These are phyloP conservation scores for Fusarium nygamai DNA, from an alignment of 2,329 filamentous ascomycete species.

Conservation along the genomic window DNA sequence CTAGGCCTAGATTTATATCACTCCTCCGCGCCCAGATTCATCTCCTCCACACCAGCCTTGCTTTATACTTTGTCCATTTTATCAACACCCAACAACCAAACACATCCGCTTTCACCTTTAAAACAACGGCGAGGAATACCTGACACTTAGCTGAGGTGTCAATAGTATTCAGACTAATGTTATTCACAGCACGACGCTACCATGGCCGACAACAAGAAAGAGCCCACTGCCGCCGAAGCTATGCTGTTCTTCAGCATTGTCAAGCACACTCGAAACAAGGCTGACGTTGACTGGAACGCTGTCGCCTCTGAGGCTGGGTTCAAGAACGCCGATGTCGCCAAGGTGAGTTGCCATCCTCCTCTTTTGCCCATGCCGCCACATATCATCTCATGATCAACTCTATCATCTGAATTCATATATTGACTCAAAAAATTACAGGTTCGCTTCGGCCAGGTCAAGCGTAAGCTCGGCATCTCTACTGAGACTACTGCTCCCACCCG, in stretches of 20 bases:
- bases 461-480: slow-evolving; percentile 54
- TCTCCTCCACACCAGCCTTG: neutral
- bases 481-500: slow-evolving; percentile 31
- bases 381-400: neutral
- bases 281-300: slow-evolving; percentile 59
- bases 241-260: slow-evolving; percentile 58
- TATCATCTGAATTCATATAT: neutral
- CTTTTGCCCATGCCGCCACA: neutral
- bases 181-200: neutral
- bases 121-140: neutral
- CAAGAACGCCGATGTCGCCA: slow-evolving; percentile 58
- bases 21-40: neutral
- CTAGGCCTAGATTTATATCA: neutral
- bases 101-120: neutral
- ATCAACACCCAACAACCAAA: neutral
- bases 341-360: slow-evolving; percentile 45
- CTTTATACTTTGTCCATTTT: neutral
- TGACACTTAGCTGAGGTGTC: neutral
- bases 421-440: slow-evolving; percentile 44
- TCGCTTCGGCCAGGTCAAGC: slow-evolving; percentile 62
- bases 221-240: slow-evolving; percentile 53
- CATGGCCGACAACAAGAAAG: slow-evolving; percentile 50
- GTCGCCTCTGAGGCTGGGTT: slow-evolving; percentile 56
- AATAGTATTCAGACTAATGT: slow-evolving; percentile 4
- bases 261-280: slow-evolving; percentile 54